phyloP scores from a whole-genome alignment of 2,329 filamentous ascomycete species.

The Arthroderma sp. region DNA sequence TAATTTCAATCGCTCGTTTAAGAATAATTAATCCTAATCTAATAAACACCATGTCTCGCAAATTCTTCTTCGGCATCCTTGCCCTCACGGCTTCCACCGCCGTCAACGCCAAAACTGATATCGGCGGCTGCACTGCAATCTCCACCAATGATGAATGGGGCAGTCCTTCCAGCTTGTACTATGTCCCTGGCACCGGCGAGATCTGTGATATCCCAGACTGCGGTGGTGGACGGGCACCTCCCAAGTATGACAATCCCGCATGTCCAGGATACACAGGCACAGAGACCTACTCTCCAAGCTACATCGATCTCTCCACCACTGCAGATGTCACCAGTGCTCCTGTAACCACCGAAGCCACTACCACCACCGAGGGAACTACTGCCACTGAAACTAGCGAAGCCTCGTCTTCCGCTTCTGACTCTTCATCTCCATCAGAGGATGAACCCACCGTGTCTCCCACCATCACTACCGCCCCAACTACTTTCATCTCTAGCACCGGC shows the following conservation, averaged over 20 bases:
- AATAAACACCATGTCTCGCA: neutral
- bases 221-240: constrained; percentile 52
- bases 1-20: too few relatives aligned
- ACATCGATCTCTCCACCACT: neutral
- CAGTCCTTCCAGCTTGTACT: constrained; percentile 29
- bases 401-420: too few relatives aligned
- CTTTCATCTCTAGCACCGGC: too few relatives aligned
- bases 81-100: neutral
- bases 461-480: too few relatives aligned
- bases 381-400: too few relatives aligned
- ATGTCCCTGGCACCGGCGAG: constrained; percentile 50
- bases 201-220: constrained; percentile 53
- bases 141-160: constrained; percentile 1
- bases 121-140: constrained; percentile 4
- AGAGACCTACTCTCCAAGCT: constrained; percentile 3
- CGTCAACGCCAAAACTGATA: constrained; percentile 3
- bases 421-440: too few relatives aligned
- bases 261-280: constrained; percentile 19
- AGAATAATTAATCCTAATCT: too few relatives aligned
- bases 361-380: too few relatives aligned
- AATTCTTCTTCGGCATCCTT: neutral
- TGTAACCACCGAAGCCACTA: too few relatives aligned
- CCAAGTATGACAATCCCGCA: constrained; percentile 50
- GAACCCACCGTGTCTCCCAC: too few relatives aligned
- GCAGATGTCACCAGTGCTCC: too few relatives aligned